Conservation (phyloP, 192 early-diverging fungal genomes). For the Coemansia sp. region DNA sequence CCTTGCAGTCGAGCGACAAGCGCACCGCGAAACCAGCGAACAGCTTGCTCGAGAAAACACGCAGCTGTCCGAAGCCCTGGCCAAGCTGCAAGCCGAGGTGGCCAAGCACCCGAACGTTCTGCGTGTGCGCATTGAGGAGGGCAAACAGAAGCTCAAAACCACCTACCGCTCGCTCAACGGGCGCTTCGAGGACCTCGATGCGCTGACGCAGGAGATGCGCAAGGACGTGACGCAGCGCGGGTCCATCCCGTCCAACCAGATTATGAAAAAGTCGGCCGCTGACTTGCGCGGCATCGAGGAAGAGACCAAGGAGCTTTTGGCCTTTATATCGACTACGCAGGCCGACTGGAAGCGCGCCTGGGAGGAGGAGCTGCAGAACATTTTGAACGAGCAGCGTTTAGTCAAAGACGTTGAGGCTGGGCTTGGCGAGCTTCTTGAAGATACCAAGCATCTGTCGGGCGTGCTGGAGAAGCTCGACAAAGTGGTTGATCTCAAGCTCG, state of each 20-base stretch:
- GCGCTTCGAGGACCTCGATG: slow-evolving; percentile 64
- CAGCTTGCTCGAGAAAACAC: slow-evolving; percentile 1
- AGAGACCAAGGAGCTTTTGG: slow-evolving; percentile 56
- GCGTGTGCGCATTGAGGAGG: slow-evolving; percentile 57
- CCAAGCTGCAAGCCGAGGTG: slow-evolving; percentile 44
- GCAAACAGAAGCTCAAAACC: slow-evolving; percentile 49
- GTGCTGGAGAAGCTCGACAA: slow-evolving; percentile 64
- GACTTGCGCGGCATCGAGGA: slow-evolving; percentile 54
- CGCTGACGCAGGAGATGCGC: slow-evolving; percentile 69
- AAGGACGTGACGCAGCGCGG: slow-evolving; percentile 69
- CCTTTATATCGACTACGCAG: slow-evolving; percentile 60
- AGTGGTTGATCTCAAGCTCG: slow-evolving; percentile 53
- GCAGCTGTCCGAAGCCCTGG: slow-evolving; percentile 21
- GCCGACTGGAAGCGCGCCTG: slow-evolving; percentile 80
- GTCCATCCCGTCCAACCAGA: slow-evolving; percentile 55
- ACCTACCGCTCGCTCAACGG: slow-evolving; percentile 52
- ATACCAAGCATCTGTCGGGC: slow-evolving; percentile 57
- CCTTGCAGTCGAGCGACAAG: slow-evolving; percentile 30
- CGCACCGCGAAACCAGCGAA: slow-evolving; percentile 14
- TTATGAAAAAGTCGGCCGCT: slow-evolving; percentile 55
- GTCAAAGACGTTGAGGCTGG: slow-evolving; percentile 76
- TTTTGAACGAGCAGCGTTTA: slow-evolving; percentile 76
- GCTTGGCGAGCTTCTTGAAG: slow-evolving; percentile 66
- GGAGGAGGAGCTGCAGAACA: slow-evolving; percentile 79
- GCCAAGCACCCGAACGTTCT: slow-evolving; percentile 37